Evolutionary conservation across 1,284 basidiomycete genomes (phyloP).

Genomic region (Boletellus sp.): DNA sequence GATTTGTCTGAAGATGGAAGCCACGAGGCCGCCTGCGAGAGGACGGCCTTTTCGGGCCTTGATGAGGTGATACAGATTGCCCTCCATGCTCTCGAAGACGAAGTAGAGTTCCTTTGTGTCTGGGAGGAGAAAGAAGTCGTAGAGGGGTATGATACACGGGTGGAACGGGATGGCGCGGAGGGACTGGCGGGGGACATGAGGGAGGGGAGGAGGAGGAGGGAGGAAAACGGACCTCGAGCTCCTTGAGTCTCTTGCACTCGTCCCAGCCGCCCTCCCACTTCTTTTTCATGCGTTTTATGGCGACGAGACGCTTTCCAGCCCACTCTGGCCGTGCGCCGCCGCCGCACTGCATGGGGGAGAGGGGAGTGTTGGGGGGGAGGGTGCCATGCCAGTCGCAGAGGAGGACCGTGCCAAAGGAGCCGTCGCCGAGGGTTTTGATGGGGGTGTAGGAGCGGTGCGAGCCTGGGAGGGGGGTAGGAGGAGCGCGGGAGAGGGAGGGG

Average conservation of each 20-base stretch:
- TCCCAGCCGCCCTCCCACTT: slow-evolving; percentile 97
- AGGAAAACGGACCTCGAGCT: slow-evolving; percentile 77
- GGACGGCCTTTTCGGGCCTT: slow-evolving; percentile 93
- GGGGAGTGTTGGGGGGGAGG: slow-evolving; percentile 80
- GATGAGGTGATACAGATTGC: slow-evolving; percentile 98
- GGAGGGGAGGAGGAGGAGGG: slow-evolving; percentile 9
- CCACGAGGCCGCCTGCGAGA: slow-evolving; percentile 91
- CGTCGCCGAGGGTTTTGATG: slow-evolving; percentile 91
- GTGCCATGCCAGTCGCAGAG: slow-evolving; percentile 99
- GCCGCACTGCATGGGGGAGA: slow-evolving; percentile 90
- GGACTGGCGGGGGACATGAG: slow-evolving; percentile 54
- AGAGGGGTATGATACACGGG: slow-evolving; percentile 96
- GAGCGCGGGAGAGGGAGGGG: slow-evolving; percentile 7
- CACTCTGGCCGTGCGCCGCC: slow-evolving; percentile 90
- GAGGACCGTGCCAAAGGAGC: slow-evolving; percentile 97
- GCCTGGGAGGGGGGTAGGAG: slow-evolving; percentile 32
- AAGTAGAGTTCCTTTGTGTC: slow-evolving; percentile 95
- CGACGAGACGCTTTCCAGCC: slow-evolving; percentile 91
- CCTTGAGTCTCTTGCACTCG: slow-evolving; percentile 93
- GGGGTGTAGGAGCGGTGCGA: slow-evolving; percentile 61
- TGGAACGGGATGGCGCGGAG: slow-evolving; percentile 92
- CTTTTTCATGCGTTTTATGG: slow-evolving; percentile 98
- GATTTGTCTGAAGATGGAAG: slow-evolving; percentile 93
- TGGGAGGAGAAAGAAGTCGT: slow-evolving; percentile 97
- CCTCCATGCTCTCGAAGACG: slow-evolving; percentile 99